Conservation (phyloP, 2,329 filamentous ascomycete genomes). For the Fusarium setosum region DNA sequence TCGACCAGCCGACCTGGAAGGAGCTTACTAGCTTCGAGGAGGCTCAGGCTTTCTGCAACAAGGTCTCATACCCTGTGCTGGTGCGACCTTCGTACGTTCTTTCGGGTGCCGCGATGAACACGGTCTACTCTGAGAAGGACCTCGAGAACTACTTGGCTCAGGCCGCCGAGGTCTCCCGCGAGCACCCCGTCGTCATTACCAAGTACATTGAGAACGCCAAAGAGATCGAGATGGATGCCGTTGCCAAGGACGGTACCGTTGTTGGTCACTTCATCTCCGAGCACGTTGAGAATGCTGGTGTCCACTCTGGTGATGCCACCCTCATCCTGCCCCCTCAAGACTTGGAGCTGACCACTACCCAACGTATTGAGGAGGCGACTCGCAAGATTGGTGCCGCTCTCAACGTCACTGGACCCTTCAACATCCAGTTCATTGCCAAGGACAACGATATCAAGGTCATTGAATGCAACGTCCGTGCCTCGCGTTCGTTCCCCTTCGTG, state of each 20-base stretch:
- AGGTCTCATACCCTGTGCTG: slow-evolving; percentile 91
- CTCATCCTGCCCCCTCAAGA: slow-evolving; percentile 96
- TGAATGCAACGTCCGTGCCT: slow-evolving; percentile 97
- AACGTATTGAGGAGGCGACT: slow-evolving; percentile 93
- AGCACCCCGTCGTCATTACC: slow-evolving; percentile 97
- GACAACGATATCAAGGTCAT: slow-evolving; percentile 99
- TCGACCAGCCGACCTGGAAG: slow-evolving; percentile 98
- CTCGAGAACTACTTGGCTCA: slow-evolving; percentile 89
- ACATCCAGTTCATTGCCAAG: slow-evolving; percentile 99
- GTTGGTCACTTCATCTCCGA: slow-evolving; percentile 98
- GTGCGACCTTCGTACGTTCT: slow-evolving; percentile 97
- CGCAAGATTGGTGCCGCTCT: slow-evolving; percentile 93
- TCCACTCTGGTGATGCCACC: slow-evolving; percentile 97
- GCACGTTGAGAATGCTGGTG: slow-evolving; percentile 98
- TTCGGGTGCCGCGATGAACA: slow-evolving; percentile 99
- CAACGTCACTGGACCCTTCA: slow-evolving; percentile 96
- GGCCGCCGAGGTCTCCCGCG: slow-evolving; percentile 91
- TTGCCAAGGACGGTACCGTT: slow-evolving; percentile 88
- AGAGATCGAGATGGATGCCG: slow-evolving; percentile 99
- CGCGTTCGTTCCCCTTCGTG: slow-evolving; percentile 96
- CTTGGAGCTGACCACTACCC: slow-evolving; percentile 87
- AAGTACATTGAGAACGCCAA: slow-evolving; percentile 99
- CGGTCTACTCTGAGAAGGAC: slow-evolving; percentile 95
- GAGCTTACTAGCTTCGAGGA: slow-evolving; percentile 96
- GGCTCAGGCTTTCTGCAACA: slow-evolving; percentile 86